Base-by-base conservation (phyloP, 805 yeast species). In the Jamesozyma piceae region DNA sequence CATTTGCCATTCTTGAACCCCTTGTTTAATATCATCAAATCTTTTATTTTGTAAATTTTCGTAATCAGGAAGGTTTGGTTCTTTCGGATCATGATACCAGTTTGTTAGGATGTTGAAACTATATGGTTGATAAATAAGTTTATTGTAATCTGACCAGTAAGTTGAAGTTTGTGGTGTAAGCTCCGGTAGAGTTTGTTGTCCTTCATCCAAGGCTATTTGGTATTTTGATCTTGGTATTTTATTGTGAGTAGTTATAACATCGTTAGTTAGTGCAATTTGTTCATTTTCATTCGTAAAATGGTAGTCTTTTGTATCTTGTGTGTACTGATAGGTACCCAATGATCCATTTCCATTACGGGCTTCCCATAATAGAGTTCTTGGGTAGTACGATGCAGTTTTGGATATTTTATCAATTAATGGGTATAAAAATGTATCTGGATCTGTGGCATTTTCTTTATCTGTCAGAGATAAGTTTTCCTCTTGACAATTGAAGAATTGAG, bases 281-380 rank as follows among this genome's bases (percentile, higher is more conserved):
- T 53, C 49, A 13, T 38, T 35, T 2, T 41, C 35, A 10, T 39
- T 36, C 29, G 43, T 42, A 18, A 49, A 49, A 41, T 54, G 46
- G 35, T 49, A 50, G 33, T 58, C 58, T 11, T 53, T 53, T 3
- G 55, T 40, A 2, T 49, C 52, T 6, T 55, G 51, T 18, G 63
- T 64, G 47, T 74, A 78, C 42, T 78, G 82, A 53, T 62, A 72
- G 43, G 68, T 70, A 2, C 75, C 73, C 36, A 85, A 60, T 0
- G 86, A 66, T 0, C 97, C 96, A 54, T 71, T 74, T 0, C 95
- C 95, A 38, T 82, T 80, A 18, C 71, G 66, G 37, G 78, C 72
- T 48, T 92, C 97, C 80, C 89, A 86, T n/a, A 87, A 53, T 29
- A 87, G 53, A 0, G 84, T 76, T 43, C 97, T 65, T 1, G 98